phyloP scores from a whole-genome alignment of 768 basidiomycete genomes.

The Termitomyces sp. region DNA sequence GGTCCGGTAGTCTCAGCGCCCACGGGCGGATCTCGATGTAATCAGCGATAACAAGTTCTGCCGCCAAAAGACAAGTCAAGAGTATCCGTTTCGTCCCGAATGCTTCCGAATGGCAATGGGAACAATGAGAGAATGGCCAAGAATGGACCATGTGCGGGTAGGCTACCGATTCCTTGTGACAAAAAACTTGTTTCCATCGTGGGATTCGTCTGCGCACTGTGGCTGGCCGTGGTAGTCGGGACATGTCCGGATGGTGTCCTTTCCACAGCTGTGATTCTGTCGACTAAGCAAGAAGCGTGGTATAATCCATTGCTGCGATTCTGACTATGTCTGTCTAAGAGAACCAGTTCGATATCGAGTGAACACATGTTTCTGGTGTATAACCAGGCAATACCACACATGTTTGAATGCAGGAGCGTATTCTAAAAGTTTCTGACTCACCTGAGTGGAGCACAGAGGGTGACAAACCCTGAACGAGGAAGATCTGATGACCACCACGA shows the following conservation, averaged over 20 bases:
- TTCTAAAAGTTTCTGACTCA: not conserved
- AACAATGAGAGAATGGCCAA: not conserved
- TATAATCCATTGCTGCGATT: not conserved
- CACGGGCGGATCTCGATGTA: slow-evolving; percentile 3
- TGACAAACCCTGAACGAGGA: not conserved
- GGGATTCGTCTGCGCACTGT: not conserved
- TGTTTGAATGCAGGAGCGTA: not conserved
- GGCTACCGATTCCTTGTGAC: not conserved
- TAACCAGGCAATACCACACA: not conserved
- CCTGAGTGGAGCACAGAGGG: not conserved
- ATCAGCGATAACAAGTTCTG: not conserved
- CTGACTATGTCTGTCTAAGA: not conserved
- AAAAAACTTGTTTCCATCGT: not conserved
- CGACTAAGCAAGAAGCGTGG: not conserved
- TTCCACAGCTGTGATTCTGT: not conserved
- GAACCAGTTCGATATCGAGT: slow-evolving; percentile 1
- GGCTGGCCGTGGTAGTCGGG: not conserved
- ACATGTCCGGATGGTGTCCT: not conserved
- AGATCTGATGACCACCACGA: slow-evolving; percentile 3
- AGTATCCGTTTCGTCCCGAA: not conserved
- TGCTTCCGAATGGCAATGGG: not conserved
- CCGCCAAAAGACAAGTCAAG: not conserved
- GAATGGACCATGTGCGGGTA: not conserved
- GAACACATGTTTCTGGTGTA: not conserved
- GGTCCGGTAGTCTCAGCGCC: not conserved